These are phyloP conservation scores for Cydonia oblonga DNA, from an alignment of 331 rosid species.

Conservation along the genomic window DNA sequence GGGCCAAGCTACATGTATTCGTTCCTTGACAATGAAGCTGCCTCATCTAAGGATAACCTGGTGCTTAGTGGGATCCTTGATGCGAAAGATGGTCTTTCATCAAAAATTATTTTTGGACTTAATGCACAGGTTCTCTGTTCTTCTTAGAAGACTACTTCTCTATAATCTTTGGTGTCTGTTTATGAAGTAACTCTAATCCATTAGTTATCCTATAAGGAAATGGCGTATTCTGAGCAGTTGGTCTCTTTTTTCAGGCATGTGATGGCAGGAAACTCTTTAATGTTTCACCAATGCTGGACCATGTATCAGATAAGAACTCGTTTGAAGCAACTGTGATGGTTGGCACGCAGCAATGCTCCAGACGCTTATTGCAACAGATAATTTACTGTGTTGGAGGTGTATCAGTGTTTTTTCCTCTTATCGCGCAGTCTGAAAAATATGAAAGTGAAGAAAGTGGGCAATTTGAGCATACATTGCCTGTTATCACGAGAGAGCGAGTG, in stretches of 20 bases:
- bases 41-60: conserved; percentile 52
- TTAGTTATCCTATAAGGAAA: neutral
- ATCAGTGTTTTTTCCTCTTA: conserved; percentile 88
- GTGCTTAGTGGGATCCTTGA: conserved; percentile 72
- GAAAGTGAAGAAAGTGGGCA: conserved; percentile 42
- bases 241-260: conserved; percentile 61
- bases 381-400: conserved; percentile 97
- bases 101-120: conserved; percentile 78
- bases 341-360: conserved; percentile 88
- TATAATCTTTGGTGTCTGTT: neutral
- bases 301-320: conserved; percentile 51
- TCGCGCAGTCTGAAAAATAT: conserved; percentile 58
- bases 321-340: conserved; percentile 76
- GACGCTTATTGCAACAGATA: conserved; percentile 83
- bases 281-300: conserved; percentile 66
- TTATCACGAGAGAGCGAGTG: conserved; percentile 40
- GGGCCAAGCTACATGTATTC: conserved; percentile 99
- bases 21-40: conserved; percentile 78
- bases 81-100: conserved; percentile 79
- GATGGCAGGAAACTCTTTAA: conserved; percentile 77
- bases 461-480: conserved; percentile 23
- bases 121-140: conserved; percentile 73
- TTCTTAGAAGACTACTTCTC: neutral
- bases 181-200: neutral
- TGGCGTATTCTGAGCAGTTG: neutral